These are phyloP conservation scores for Botryotinia narcissicola DNA, from an alignment of 2,329 filamentous ascomycete species.

Conservation along the genomic window DNA sequence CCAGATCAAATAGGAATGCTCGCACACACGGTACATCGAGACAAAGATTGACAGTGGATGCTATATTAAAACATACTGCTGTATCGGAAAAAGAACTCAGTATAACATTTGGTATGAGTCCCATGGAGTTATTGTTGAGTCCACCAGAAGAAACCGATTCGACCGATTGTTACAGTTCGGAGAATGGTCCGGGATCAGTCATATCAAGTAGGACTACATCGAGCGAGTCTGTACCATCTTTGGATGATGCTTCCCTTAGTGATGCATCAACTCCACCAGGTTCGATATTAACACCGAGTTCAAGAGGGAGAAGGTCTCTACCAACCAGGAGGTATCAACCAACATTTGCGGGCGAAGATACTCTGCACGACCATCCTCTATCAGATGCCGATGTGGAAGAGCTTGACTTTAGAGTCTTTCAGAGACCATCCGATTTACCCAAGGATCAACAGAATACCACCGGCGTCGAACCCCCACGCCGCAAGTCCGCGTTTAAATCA, in stretches of 20 bases:
- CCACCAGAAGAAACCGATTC: conserved; percentile 57
- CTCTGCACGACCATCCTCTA: conserved; percentile 51
- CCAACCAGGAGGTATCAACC: conserved; percentile 52
- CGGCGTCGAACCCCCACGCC: conserved; percentile 25
- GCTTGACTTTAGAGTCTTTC: conserved; percentile 50
- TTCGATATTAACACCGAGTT: conserved; percentile 35
- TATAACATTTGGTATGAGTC: conserved; percentile 51
- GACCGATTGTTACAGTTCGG: conserved; percentile 47
- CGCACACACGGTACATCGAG: conserved; percentile 25
- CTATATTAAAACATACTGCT: conserved; percentile 53
- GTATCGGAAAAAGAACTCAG: conserved; percentile 54
- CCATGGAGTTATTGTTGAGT: conserved; percentile 58
- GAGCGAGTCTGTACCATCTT: conserved; percentile 59
- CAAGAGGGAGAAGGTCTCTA: conserved; percentile 43
- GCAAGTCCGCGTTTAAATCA: conserved; percentile 58
- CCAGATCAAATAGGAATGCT: conserved; percentile 37
- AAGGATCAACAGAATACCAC: conserved; percentile 24
- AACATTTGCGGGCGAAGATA: conserved; percentile 50
- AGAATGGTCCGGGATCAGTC: conserved; percentile 52
- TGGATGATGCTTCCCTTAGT: conserved; percentile 51
- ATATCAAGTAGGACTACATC: conserved; percentile 57
- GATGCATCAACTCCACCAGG: conserved; percentile 34
- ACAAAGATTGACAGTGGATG: conserved; percentile 53
- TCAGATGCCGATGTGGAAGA: conserved; percentile 44
- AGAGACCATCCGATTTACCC: conserved; percentile 28